Evolutionary conservation across 768 basidiomycete genomes (phyloP), one percentile per base, ranked within the genome.

Genomic region (Royoungia palumana): DNA sequence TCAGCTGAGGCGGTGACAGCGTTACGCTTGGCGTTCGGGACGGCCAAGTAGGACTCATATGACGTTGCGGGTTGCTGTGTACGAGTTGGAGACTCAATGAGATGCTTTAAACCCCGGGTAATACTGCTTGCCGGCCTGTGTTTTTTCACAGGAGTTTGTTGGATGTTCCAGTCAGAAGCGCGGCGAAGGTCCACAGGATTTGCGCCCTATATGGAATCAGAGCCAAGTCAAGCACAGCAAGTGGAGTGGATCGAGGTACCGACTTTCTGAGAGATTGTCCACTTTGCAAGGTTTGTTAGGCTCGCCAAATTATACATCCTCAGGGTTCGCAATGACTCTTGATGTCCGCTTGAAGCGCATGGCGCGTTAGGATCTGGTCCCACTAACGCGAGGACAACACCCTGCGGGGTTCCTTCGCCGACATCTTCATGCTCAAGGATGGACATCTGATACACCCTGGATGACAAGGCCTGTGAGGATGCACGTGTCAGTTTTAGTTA

Each of bases 301-400:
- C 89, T 89, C 17, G 81, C 73, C 17, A 93, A 73, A 59, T 83
- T 92, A 64, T 93, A 93, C 89, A 93, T 91, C 35, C 90, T 80
- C 35, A 91, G 67, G 7, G 74, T 71, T 40, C 82, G 75, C 34
- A 73, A 58, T 7, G 74, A 64, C 54, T 88, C 86, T 43, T 75
- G 66, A 32, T 87, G 82, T 50, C 77, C 80, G 35, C 42, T 59
- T 40, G 61, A 57, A 27, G 62, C 61, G 24, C 60, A 57, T 2
- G 72, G 66, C 5, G 76, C 72, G 19, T 80, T 79, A 4, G 71
- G 60, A 17, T 81, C 78, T 1, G 83, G 79, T 17, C 87, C 84
- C 6, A 92, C 84, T 22, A 93, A 76, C 4, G 80, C 81, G 3
- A 93, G 74, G 22, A 89, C 81, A 17, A 93, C 88, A 13, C 90